phyloP scores from a whole-genome alignment of 2,329 filamentous ascomycete genomes.

The Hymenoscyphus repandus region DNA sequence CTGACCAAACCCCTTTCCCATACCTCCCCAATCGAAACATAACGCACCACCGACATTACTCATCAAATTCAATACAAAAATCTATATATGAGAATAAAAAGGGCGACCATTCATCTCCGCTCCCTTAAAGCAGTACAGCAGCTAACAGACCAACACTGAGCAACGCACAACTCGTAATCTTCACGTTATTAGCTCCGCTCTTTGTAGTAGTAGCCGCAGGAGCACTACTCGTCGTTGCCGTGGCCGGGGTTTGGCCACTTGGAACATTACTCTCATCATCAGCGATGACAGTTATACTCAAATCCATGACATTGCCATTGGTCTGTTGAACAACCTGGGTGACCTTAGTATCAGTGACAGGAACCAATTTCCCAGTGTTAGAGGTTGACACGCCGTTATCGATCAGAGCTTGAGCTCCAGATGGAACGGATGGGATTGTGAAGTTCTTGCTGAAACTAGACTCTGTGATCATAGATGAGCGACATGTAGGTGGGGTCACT shows the following conservation, averaged over 20 bases:
- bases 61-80: too few species aligned
- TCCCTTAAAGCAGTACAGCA: constrained; percentile 4
- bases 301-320: constrained; percentile 53
- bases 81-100: too few species aligned
- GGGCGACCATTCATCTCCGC: neutral
- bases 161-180: constrained; percentile 12
- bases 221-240: constrained; percentile 11
- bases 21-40: too few species aligned
- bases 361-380: constrained; percentile 59
- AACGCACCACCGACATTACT: too few species aligned
- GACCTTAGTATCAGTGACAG: constrained; percentile 49
- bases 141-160: constrained; percentile 10
- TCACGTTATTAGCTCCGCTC: constrained; percentile 13
- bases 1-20: too few species aligned
- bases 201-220: constrained; percentile 22
- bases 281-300: constrained; percentile 51
- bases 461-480: constrained; percentile 58
- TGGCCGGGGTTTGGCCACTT: constrained; percentile 7
- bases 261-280: constrained; percentile 52
- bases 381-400: constrained; percentile 65
- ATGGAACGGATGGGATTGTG: constrained; percentile 64
- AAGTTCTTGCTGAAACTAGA: constrained; percentile 73
- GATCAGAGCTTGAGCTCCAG: constrained; percentile 67
- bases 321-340: constrained; percentile 50
- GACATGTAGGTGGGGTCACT: constrained; percentile 59